phyloP scores from a whole-genome alignment of 2,329 filamentous ascomycete genomes.

The Scedosporium minutisporum region DNA sequence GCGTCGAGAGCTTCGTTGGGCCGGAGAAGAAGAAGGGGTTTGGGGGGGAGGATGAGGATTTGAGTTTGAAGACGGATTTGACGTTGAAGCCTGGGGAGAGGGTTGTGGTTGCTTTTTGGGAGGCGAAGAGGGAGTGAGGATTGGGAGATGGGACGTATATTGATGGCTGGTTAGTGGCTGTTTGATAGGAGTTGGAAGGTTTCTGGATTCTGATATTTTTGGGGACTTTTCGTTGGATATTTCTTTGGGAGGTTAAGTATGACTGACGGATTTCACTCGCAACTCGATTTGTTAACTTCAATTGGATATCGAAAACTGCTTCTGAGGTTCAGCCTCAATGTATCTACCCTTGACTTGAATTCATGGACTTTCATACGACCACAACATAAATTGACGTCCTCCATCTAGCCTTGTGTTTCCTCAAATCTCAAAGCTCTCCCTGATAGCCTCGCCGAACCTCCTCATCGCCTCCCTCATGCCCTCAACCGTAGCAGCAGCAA shows the following conservation, averaged over 20 bases:
- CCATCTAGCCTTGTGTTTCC: neutral
- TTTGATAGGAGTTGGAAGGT: neutral
- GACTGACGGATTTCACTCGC: neutral
- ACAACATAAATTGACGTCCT: neutral
- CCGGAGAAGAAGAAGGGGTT: conserved; percentile 9
- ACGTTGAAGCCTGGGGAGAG: conserved; percentile 50
- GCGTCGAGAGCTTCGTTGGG: conserved; percentile 48
- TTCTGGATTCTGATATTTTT: neutral
- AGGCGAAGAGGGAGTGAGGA: conserved; percentile 22
- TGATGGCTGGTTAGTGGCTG: neutral
- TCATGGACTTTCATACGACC: neutral
- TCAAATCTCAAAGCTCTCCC: conserved; percentile 38
- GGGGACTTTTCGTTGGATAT: neutral
- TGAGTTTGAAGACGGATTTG: conserved; percentile 48
- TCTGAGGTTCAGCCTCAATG: no score
- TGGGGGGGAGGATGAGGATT: conserved; percentile 40
- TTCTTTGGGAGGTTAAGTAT: neutral
- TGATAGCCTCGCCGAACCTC: conserved; percentile 67
- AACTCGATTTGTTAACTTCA: neutral
- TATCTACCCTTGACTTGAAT: neutral
- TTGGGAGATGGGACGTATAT: neutral
- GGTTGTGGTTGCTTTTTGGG: conserved; percentile 47
- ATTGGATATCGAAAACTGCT: neutral
- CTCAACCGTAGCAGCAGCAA: conserved; percentile 65
- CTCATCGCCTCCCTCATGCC: conserved; percentile 64